Evolutionary conservation across 192 early-diverging fungal species (phyloP).

Genomic region (Coemansia sp.): DNA sequence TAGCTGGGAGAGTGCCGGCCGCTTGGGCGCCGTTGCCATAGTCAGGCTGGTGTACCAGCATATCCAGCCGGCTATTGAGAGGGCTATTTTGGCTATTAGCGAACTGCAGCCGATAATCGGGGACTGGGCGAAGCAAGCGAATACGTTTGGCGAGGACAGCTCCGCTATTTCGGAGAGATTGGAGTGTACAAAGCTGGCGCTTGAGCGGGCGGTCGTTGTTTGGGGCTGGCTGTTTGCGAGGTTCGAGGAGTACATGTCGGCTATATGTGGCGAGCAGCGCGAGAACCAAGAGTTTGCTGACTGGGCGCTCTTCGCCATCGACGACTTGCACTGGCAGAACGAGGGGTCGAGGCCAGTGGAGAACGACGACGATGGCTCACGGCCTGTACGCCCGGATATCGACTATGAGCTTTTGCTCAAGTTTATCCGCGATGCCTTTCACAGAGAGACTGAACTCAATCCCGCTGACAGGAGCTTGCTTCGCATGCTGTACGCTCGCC

Average conservation of each 20-base stretch:
- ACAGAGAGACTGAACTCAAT: background rate
- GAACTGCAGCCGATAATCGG: slow-evolving; percentile 16
- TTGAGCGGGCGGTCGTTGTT: slow-evolving; percentile 29
- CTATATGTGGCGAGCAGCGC: slow-evolving; percentile 33
- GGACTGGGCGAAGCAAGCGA: background rate
- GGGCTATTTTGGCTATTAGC: slow-evolving; percentile 25
- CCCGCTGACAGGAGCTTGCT: slow-evolving; percentile 2
- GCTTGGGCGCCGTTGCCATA: slow-evolving; percentile 34
- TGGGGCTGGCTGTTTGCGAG: slow-evolving; percentile 39
- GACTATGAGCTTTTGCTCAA: slow-evolving; percentile 34
- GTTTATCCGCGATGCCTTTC: slow-evolving; percentile 40
- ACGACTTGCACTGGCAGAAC: slow-evolving; percentile 49
- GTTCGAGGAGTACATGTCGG: slow-evolving; percentile 26
- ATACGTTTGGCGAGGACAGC: background rate
- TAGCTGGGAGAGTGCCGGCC: slow-evolving; percentile 42
- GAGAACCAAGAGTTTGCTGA: slow-evolving; percentile 49
- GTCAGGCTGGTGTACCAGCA: slow-evolving; percentile 38
- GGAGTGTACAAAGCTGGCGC: background rate
- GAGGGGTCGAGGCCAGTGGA: slow-evolving; percentile 31
- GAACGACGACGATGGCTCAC: slow-evolving; percentile 30
- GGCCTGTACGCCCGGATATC: slow-evolving; percentile 35
- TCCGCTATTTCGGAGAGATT: background rate
- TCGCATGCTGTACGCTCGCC: slow-evolving; percentile 2
- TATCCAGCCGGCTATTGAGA: slow-evolving; percentile 35
- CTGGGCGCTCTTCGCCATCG: slow-evolving; percentile 39